Conservation (phyloP, 2,329 filamentous ascomycete species). For the Exophiala aquamarina region DNA sequence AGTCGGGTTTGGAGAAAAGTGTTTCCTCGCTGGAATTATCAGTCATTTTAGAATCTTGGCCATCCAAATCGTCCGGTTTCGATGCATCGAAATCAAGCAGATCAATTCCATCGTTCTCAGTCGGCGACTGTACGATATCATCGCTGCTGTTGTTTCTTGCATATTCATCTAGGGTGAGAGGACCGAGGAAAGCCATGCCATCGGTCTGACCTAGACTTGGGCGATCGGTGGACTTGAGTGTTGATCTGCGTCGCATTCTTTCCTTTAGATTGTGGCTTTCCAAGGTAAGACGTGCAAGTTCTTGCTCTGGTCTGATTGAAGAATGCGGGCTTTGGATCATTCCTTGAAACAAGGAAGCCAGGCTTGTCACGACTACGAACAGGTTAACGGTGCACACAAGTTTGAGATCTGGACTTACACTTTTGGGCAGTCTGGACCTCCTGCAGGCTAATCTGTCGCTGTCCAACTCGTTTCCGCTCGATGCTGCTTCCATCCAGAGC, state of each 20-base stretch:
- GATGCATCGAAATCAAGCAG: constrained; percentile 2
- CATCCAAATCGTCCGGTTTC: constrained; percentile 3
- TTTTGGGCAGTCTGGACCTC: constrained; percentile 65
- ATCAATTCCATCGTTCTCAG: neutral
- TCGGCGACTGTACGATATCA: constrained; percentile 15
- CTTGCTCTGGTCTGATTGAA: constrained; percentile 69
- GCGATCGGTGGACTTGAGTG: constrained; percentile 29
- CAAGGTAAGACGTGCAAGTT: constrained; percentile 77
- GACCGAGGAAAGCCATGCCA: constrained; percentile 18
- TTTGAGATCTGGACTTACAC: constrained; percentile 58
- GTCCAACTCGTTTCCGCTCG: constrained; percentile 70
- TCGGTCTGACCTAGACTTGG: constrained; percentile 27
- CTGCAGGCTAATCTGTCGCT: constrained; percentile 61
- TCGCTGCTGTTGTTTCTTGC: constrained; percentile 6
- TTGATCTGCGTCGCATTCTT: constrained; percentile 49
- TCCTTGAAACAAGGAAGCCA: constrained; percentile 68
- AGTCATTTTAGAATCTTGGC: constrained; percentile 9
- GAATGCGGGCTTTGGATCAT: constrained; percentile 64
- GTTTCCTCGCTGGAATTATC: constrained; percentile 39
- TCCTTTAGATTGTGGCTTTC: constrained; percentile 59
- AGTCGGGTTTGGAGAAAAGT: constrained; percentile 35
- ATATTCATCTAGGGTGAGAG: constrained; percentile 15
- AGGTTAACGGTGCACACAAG: constrained; percentile 26
- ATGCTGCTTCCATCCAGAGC: constrained; percentile 65
- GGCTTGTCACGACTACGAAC: constrained; percentile 68